phyloP scores from a whole-genome alignment of 2,329 filamentous ascomycete genomes.

The Epicoccum sorghinum region DNA sequence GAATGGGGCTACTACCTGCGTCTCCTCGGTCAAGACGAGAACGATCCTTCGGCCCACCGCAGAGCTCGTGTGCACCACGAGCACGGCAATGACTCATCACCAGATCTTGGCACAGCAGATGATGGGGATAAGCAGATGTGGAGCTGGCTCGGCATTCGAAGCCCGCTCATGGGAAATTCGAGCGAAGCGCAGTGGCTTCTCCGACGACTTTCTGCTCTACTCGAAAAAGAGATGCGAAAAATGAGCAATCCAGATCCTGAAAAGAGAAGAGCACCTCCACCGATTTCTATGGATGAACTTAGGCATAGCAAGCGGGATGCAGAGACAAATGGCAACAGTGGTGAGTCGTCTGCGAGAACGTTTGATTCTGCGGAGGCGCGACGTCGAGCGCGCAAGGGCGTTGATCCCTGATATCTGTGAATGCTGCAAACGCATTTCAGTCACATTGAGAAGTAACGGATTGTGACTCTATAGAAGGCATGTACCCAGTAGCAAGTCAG shows the following conservation, averaged over 20 bases:
- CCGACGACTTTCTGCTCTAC: slow-evolving; percentile 64
- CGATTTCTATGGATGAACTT: slow-evolving; percentile 42
- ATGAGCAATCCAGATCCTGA: slow-evolving; percentile 29
- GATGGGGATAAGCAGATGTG: slow-evolving; percentile 63
- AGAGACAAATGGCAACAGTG: slow-evolving; percentile 5
- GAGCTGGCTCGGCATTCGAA: slow-evolving; percentile 75
- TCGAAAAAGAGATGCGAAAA: slow-evolving; percentile 53
- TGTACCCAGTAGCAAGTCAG: too few relatives aligned
- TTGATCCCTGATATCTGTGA: slow-evolving; percentile 16
- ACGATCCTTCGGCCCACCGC: slow-evolving; percentile 46
- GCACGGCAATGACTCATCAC: slow-evolving; percentile 24
- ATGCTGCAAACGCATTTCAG: not conserved
- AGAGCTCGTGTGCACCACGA: slow-evolving; percentile 31
- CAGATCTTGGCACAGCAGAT: slow-evolving; percentile 42
- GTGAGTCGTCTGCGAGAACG: slow-evolving; percentile 15
- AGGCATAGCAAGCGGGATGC: slow-evolving; percentile 9
- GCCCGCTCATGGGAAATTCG: slow-evolving; percentile 71
- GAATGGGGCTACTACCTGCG: slow-evolving; percentile 50
- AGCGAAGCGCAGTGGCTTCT: slow-evolving; percentile 77
- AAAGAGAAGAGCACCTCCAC: slow-evolving; percentile 32
- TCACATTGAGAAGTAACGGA: not conserved
- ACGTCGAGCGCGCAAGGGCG: slow-evolving; percentile 1
- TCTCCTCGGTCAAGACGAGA: slow-evolving; percentile 49
- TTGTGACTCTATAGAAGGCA: too few relatives aligned
- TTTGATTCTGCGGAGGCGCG: slow-evolving; percentile 19